Base-by-base conservation (phyloP, 2,329 filamentous ascomycete genomes). In the Colletotrichum acutatum region DNA sequence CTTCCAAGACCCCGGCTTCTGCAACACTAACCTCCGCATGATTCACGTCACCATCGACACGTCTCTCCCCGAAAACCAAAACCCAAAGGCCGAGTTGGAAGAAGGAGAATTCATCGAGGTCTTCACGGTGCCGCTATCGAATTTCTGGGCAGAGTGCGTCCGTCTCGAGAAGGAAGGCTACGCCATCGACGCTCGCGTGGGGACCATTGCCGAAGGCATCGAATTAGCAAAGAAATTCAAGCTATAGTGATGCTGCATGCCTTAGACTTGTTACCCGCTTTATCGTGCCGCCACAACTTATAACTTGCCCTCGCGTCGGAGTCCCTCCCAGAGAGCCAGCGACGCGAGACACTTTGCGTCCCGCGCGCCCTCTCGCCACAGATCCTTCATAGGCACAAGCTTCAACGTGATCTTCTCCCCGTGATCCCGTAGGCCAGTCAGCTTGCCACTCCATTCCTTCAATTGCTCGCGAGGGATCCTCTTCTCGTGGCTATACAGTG, bases 91-190 rank as follows among this genome's bases (percentile, higher is more conserved):
- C 0, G 84, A 93, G 78, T 86, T 95, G 7, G 93, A 96, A 79
- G 93, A 95, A 30, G 92, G 91, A 75, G 94, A 96, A 82, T 95
- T 95, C 79, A 95, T 96, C 78, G 93, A 95, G 80, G 91, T 92
- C 42, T 95, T 96, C 78, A 90, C 89, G 9, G 86, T 94, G 8
- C 91, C 91, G 6, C 79, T 96, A 56, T 84, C 82, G 24, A 84
- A 87, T 16, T 81, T 96, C 52, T 95, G 92, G 84, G 86, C 86
- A 0, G 90, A 93, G 78, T 91, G 91, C 79, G 90, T 90, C 80
- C 87, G 81, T 75, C 84, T 95, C 1, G 93, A 95, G 78, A 83
- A 84, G 2, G 85, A 94, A 75, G 94, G 94, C 0, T 95, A 90
- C 81, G 94, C 92, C 1, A 94, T 97, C 76, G 94, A 97, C 81